Evolutionary conservation across 495 filamentous ascomycete species (phyloP), one percentile per base, ranked within the genome.

Genomic region (Extremus antarcticus): DNA sequence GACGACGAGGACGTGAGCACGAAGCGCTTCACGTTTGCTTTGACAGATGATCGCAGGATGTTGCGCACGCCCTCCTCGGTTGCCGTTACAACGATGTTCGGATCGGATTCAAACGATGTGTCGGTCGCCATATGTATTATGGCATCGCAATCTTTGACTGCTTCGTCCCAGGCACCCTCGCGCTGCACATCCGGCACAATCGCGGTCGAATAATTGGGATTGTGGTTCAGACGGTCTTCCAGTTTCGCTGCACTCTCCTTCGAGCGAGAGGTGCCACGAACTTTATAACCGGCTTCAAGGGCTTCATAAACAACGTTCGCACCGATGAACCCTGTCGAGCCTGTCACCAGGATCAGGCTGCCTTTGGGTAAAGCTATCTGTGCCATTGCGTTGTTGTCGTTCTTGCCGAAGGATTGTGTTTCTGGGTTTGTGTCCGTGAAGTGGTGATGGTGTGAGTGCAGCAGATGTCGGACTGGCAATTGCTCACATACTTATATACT

Each of bases 271-370:
- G 46, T 49, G 20, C 46, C 46, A 10, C 46, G 46, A 10, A 49
- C 46, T 8, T 24, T 11, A 21, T 21, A 49, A 4, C 46, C 46
- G 20, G 20, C 20, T 23, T 23, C 23, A 3, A 49, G 21, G 24
- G 21, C 20, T 29, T 24, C 24, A 17, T 21, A 13, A 8, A 29
- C 46, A 21, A 24, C 24, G 46, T 82, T 74, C 20, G 71, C 76
- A 21, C 64, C 78, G 51, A 81, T 75, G 54, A 72, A 77, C 47
- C 78, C 77, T 59, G 76, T 82, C 23, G 66, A 70, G 13, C 76
- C 77, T 8, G 76, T 83, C 20, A 83, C 72, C n/a, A 81, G 38
- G 13, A 56, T 21, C 25, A 56, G 47, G 29, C 43, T 38, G 11
- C 39, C 47, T 11, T 23, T 13, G 10, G 46, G 46, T 9, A 29